Evolutionary conservation across 1,139 yeast genomes (phyloP).

Genomic region (Suhomyces anneliseae): DNA sequence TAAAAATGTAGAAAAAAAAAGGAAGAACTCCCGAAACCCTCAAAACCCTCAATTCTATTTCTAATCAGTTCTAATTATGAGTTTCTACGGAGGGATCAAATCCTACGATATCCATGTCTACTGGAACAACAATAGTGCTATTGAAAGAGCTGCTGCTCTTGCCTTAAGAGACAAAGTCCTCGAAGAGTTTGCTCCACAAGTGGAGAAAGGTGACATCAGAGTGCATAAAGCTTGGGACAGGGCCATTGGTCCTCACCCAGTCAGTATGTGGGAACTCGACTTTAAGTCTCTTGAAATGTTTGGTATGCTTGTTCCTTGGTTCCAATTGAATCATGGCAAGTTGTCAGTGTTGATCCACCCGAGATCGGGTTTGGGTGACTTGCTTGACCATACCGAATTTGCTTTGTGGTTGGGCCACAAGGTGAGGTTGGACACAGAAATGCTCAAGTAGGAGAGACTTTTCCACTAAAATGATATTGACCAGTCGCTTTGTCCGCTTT

Average conservation of each 20-base stretch:
- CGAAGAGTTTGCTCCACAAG: conserved; percentile 46
- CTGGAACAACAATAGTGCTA: conserved; percentile 41
- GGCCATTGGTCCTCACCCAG: conserved; percentile 61
- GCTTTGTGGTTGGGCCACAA: conserved; percentile 58
- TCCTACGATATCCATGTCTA: conserved; percentile 60
- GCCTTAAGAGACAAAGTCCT: conserved; percentile 42
- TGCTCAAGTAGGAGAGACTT: conserved; percentile 5
- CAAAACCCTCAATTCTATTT: too few relatives aligned
- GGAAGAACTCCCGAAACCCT: too few relatives aligned
- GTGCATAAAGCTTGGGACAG: conserved; percentile 49
- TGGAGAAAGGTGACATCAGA: conserved; percentile 43
- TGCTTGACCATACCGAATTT: conserved; percentile 49
- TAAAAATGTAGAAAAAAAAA: too few relatives aligned
- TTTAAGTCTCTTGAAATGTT: conserved; percentile 34
- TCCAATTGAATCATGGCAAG: conserved; percentile 51
- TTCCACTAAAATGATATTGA: too few relatives aligned
- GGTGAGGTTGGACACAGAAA: conserved; percentile 14
- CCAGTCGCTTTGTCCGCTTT: too few relatives aligned
- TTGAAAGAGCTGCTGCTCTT: conserved; percentile 36
- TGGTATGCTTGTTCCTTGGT: conserved; percentile 28
- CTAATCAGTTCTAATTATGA: conserved; percentile 5
- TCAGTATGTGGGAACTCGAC: conserved; percentile 46
- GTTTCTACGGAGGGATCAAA: conserved; percentile 32
- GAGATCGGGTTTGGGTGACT: conserved; percentile 39
- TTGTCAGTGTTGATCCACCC: conserved; percentile 59